Evolutionary conservation across 352 stramenopile genomes (phyloP), one percentile per base, ranked within the genome.

Genomic region (Pythium chondricola): DNA sequence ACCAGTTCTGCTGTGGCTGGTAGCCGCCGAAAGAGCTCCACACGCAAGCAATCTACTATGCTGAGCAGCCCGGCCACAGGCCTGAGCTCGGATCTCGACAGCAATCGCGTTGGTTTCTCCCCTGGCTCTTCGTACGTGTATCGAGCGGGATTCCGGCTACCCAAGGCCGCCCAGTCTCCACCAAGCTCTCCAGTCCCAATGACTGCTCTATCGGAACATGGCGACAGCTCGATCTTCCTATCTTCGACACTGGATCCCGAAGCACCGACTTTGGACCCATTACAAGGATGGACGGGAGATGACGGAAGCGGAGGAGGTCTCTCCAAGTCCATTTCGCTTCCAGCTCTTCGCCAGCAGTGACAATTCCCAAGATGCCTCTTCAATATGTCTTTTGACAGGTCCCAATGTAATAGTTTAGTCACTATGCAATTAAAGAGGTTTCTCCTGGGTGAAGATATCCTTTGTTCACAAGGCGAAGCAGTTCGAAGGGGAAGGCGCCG

Each of bases 241-340:
- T 52, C 40, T 10, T 42, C 44, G 8, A 35, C 46, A 17, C 52
- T 56, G 16, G 44, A 55, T 26, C 10, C 17, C 17, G 49, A 59
- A 8, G 38, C 21, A 2, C n/a, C 17, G 2, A 18, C 49, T 2
- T 13, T 22, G 9, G 57, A 53, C 4, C 17, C 11, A 0, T 43
- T 65, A 33, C 44, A 60, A 20, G 51, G 57, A 4, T 65, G 57
- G 57, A 26, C 13, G 21, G 47, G 25, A 17, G 57, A 57, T 3
- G 51, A 52, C 1, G 37, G 31, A 14, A 24, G 13, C 39, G 42
- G 40, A 6, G 14, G 26, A 10, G 52, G 44, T 24, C 52, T 65
- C 21, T 31, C 57, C 50, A 65, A 65, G 50, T 60, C 50, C 32
- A 60, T 65, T 21, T 65, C 57, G 6, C 40, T 65, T 2, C 57